phyloP scores from a whole-genome alignment of 768 basidiomycete genomes.

The Tricholoma hemisulphureum region DNA sequence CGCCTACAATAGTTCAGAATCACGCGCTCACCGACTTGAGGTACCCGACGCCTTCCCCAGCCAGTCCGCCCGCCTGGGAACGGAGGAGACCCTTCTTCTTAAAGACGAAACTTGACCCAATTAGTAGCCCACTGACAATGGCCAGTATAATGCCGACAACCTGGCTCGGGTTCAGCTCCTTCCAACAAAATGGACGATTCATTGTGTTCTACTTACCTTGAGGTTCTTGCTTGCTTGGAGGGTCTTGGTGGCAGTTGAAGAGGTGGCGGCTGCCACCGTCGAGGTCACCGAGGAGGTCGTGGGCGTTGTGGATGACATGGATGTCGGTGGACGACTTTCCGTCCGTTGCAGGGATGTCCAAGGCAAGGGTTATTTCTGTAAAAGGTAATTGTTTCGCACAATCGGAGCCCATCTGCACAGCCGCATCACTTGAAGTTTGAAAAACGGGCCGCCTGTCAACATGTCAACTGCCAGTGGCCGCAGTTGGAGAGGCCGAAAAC shows the following conservation, averaged over 20 bases:
- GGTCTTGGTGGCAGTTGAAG: slow-evolving; percentile 35
- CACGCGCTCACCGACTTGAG: slow-evolving; percentile 77
- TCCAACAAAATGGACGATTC: neutral
- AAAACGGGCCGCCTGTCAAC: too few relatives aligned
- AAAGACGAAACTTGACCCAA: slow-evolving; percentile 92
- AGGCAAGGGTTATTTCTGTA: neutral
- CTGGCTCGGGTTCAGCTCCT: slow-evolving; percentile 31
- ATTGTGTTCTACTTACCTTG: slow-evolving; percentile 38
- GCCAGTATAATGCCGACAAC: slow-evolving; percentile 78
- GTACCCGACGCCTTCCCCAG: slow-evolving; percentile 90
- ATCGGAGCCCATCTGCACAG: too few relatives aligned
- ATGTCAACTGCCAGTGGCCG: too few relatives aligned
- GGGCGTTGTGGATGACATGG: slow-evolving; percentile 30
- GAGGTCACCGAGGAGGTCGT: slow-evolving; percentile 33
- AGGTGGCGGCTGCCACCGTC: slow-evolving; percentile 37
- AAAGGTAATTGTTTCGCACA: neutral
- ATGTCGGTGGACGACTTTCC: slow-evolving; percentile 13
- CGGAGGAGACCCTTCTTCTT: slow-evolving; percentile 93
- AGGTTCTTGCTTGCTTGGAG: slow-evolving; percentile 46
- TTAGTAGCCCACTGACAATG: slow-evolving; percentile 77
- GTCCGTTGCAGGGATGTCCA: neutral
- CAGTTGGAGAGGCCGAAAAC: too few relatives aligned
- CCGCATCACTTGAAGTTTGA: too few relatives aligned
- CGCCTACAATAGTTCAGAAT: slow-evolving; percentile 4
- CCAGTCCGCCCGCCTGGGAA: slow-evolving; percentile 75